Conservation (phyloP, 805 yeast genomes). For the Cyberlindnera maritima region DNA sequence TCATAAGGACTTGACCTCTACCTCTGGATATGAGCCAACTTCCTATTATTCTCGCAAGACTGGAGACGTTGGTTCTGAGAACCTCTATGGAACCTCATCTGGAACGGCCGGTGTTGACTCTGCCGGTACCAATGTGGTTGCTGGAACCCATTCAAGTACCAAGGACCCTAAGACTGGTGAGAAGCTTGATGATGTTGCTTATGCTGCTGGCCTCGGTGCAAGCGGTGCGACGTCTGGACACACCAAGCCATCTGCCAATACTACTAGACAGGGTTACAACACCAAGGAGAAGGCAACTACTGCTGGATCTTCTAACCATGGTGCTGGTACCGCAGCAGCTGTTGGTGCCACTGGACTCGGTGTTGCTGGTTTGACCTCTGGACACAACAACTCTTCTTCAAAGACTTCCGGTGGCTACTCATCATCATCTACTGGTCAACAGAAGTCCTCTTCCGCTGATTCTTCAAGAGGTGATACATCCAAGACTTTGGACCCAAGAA, state of each 20-base stretch:
- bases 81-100: neutral
- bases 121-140: neutral
- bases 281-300: neutral
- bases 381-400: neutral
- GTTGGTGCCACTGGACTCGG: neutral
- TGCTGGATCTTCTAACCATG: neutral
- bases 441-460: too few relatives aligned
- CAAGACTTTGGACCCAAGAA: too few relatives aligned
- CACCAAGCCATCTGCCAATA: neutral
- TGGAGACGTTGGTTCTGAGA: slow-evolving; percentile 3
- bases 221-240: slow-evolving; percentile 6
- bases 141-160: neutral
- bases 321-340: neutral
- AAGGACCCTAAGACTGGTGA: slow-evolving; percentile 2
- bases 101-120: neutral
- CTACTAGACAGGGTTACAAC: neutral
- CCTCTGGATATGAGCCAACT: slow-evolving; percentile 23
- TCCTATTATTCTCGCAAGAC: slow-evolving; percentile 16
- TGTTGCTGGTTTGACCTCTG: neutral
- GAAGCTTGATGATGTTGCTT: slow-evolving; percentile 10
- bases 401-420: neutral
- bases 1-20: slow-evolving; percentile 19
- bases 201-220: slow-evolving; percentile 4
- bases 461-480: too few relatives aligned
- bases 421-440: too few relatives aligned